Conservation (phyloP, 169 alveolate genomes). For the Eimeria sp. region DNA sequence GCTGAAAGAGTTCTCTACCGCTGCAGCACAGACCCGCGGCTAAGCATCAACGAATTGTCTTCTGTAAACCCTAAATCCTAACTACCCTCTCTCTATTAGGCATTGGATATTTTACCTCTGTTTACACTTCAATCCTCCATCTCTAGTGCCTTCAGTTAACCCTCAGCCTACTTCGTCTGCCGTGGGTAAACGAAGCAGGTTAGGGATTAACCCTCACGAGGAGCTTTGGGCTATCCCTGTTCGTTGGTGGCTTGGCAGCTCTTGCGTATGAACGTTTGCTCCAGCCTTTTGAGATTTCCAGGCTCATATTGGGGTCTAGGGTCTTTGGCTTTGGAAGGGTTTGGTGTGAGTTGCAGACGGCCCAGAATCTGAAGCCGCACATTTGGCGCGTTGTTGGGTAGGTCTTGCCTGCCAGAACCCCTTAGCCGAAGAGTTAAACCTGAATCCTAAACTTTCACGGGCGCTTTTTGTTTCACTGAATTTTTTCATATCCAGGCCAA, state of each 20-base stretch:
- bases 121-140: neutral
- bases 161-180: neutral
- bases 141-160: neutral
- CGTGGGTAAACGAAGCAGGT: neutral
- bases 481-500: neutral
- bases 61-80: conserved; percentile 22
- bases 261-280: neutral
- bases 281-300: neutral
- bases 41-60: conserved; percentile 48
- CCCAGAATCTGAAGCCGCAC: conserved; percentile 27
- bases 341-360: conserved; percentile 63
- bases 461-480: too few relatives aligned
- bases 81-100: neutral
- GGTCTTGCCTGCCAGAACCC: neutral
- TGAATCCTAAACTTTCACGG: neutral
- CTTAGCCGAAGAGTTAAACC: neutral
- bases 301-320: neutral
- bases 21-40: conserved; percentile 74
- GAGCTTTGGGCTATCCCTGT: neutral
- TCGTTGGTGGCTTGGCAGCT: neutral
- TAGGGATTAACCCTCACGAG: neutral
- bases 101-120: neutral
- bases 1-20: conserved; percentile 66
- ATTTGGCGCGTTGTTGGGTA: conserved; percentile 43
- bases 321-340: conserved; percentile 14